Evolutionary conservation across 192 early-diverging fungal species (phyloP).

Genomic region (Paraglomus occultum): DNA sequence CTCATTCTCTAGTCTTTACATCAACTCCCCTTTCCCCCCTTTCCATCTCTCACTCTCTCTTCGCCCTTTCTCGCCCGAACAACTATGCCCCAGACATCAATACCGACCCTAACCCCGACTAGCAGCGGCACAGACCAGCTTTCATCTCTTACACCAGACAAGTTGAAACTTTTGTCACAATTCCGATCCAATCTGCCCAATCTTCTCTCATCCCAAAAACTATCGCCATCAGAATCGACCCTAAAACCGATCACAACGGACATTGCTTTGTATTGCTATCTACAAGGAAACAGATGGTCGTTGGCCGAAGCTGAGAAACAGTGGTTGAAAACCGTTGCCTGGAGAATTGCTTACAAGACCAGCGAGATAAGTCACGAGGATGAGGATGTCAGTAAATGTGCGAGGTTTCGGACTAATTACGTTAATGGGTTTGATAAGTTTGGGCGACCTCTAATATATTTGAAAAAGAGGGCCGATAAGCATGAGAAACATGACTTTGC

Average conservation of each 20-base stretch:
- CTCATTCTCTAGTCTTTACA: no score
- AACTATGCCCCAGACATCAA: no score
- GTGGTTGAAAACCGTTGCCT: neutral
- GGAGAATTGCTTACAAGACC: neutral
- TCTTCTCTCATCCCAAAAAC: neutral
- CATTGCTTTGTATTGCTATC: conserved; percentile 14
- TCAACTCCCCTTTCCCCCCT: no score
- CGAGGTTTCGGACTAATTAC: neutral
- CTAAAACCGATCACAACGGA: neutral
- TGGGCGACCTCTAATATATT: conserved; percentile 10
- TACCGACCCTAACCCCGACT: no score
- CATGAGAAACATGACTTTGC: neutral
- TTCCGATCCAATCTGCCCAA: neutral
- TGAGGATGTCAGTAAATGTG: neutral
- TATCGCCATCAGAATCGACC: neutral
- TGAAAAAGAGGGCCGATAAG: conserved; percentile 20
- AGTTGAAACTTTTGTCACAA: no score
- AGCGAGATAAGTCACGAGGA: neutral
- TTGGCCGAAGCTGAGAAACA: neutral
- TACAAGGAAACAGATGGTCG: conserved; percentile 18
- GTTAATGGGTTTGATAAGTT: conserved; percentile 21
- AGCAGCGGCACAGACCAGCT: no score
- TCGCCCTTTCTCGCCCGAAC: no score
- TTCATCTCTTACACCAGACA: no score
- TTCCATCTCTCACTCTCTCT: no score